phyloP scores from a whole-genome alignment of 2,329 filamentous ascomycete genomes.

The Clarireedia homoeocarpa region DNA sequence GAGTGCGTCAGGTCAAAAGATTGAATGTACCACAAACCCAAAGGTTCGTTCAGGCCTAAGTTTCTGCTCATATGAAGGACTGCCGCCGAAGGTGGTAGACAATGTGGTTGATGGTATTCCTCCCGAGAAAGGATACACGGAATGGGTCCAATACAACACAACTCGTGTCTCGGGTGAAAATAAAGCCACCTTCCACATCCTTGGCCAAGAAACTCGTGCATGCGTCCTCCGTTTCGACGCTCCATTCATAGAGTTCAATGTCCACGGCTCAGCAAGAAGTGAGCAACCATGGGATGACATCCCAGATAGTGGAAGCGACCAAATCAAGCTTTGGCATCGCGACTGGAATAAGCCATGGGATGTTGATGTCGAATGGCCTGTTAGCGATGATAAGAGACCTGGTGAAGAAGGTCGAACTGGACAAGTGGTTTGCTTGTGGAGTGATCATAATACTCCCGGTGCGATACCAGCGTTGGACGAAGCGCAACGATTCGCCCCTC shows the following conservation, averaged over 20 bases:
- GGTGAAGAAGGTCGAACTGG: slow-evolving; percentile 46
- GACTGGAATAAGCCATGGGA: slow-evolving; percentile 71
- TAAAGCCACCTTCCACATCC: slow-evolving; percentile 56
- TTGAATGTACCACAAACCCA: slow-evolving; percentile 42
- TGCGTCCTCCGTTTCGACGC: slow-evolving; percentile 67
- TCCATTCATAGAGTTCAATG: slow-evolving; percentile 56
- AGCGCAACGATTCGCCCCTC: slow-evolving; percentile 64
- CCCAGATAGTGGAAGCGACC: slow-evolving; percentile 53
- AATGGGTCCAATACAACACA: slow-evolving; percentile 62
- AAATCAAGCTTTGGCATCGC: slow-evolving; percentile 75
- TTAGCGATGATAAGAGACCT: slow-evolving; percentile 24
- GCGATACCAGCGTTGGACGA: slow-evolving; percentile 81
- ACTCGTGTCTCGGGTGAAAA: slow-evolving; percentile 36
- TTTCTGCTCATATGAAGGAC: slow-evolving; percentile 65
- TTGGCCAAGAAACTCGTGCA: slow-evolving; percentile 66
- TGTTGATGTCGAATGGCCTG: slow-evolving; percentile 56
- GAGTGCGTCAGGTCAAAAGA: slow-evolving; percentile 54
- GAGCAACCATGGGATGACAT: slow-evolving; percentile 55
- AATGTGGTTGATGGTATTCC: slow-evolving; percentile 34
- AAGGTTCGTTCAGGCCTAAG: slow-evolving; percentile 42
- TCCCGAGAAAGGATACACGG: slow-evolving; percentile 37
- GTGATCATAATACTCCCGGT: slow-evolving; percentile 66
- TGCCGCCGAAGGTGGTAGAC: slow-evolving; percentile 55
- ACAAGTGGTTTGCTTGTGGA: slow-evolving; percentile 73
- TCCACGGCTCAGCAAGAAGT: slow-evolving; percentile 51